phyloP scores from a whole-genome alignment of 202 grass and related monocot genomes.

The Schoenoplectus triqueter region DNA sequence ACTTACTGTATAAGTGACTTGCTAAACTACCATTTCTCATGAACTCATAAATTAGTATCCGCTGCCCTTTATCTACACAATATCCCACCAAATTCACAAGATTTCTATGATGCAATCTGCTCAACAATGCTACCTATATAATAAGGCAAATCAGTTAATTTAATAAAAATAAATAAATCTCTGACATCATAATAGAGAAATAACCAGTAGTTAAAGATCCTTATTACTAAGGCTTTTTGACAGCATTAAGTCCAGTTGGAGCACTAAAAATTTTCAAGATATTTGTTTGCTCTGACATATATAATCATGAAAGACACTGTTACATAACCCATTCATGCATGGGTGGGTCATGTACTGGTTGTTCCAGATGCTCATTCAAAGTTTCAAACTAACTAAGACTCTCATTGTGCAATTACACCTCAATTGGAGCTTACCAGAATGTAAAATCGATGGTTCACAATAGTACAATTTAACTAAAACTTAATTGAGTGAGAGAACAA shows the following conservation, averaged over 20 bases:
- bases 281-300: background rate
- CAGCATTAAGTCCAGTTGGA: background rate
- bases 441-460: background rate
- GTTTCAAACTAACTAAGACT: constrained; percentile 8
- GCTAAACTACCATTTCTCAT: constrained; percentile 98
- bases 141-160: constrained; percentile 1
- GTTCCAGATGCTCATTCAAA: background rate
- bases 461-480: constrained; percentile 6
- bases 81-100: constrained; percentile 99
- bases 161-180: constrained; percentile 5
- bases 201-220: background rate
- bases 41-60: constrained; percentile 93
- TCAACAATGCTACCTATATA: constrained; percentile 87
- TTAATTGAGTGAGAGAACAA: background rate
- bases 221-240: constrained; percentile 5
- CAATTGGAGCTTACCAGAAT: background rate
- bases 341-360: background rate
- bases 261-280: background rate
- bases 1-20: constrained; percentile 83
- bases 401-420: constrained; percentile 4
- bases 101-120: constrained; percentile 96
- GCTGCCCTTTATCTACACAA: constrained; percentile 84
- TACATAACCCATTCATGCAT: background rate
- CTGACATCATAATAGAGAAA: background rate
- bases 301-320: background rate